These are phyloP conservation scores for Aureobasidium sp. DNA, from an alignment of 2,329 filamentous ascomycete species.

Conservation along the genomic window DNA sequence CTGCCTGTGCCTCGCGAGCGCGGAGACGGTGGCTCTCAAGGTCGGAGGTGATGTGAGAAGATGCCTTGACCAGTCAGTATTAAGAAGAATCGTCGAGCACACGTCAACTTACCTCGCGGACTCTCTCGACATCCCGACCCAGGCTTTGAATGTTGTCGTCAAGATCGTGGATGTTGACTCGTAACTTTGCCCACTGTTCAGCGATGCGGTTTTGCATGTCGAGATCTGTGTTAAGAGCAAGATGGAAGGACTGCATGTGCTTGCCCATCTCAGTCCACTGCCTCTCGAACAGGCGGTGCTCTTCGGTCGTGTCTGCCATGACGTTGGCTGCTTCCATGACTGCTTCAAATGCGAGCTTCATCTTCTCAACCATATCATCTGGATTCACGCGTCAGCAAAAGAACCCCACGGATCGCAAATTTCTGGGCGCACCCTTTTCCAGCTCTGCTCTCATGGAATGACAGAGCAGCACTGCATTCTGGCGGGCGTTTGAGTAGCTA, in stretches of 20 bases:
- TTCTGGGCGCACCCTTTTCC: slow-evolving; percentile 43
- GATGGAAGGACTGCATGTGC: slow-evolving; percentile 9
- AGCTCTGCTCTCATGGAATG: slow-evolving; percentile 52
- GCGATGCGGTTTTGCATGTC: slow-evolving; percentile 2
- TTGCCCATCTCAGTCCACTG: slow-evolving; percentile 10
- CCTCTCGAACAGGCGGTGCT: not conserved
- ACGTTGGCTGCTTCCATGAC: not conserved
- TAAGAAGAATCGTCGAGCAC: too few relatives aligned
- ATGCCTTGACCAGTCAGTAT: not conserved
- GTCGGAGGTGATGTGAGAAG: slow-evolving; percentile 5
- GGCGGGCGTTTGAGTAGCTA: slow-evolving; percentile 56
- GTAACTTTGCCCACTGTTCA: slow-evolving; percentile 3
- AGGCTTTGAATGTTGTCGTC: not conserved
- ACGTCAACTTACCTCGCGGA: not conserved
- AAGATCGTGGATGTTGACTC: not conserved
- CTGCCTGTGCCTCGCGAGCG: not conserved
- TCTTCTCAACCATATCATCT: slow-evolving; percentile 7
- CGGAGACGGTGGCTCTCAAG: not conserved
- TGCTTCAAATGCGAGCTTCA: slow-evolving; percentile 9
- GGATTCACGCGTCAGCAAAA: not conserved
- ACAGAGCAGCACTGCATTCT: slow-evolving; percentile 56
- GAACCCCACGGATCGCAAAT: not conserved
- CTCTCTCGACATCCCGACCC: not conserved
- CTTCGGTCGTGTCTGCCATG: slow-evolving; percentile 1
- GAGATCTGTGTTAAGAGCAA: slow-evolving; percentile 3